phyloP scores from a whole-genome alignment of 345 rosid species.

The Turritis glabra region DNA sequence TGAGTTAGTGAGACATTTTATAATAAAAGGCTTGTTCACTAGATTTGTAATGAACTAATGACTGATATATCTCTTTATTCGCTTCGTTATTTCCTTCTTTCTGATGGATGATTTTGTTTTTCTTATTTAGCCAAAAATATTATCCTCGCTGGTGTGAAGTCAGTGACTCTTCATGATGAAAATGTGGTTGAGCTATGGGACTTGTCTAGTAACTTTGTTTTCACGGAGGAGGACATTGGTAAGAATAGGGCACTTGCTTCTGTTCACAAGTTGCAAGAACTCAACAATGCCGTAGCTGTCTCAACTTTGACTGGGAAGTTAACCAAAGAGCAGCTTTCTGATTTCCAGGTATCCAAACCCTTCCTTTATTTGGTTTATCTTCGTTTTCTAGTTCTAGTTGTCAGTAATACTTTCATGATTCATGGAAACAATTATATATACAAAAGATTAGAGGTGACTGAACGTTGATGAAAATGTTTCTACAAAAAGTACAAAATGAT shows the following conservation, averaged over 20 bases:
- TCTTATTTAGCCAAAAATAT: conserved; percentile 71
- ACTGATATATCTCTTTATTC: neutral
- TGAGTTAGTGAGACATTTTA: conserved; percentile 3
- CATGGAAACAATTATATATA: neutral
- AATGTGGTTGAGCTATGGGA: conserved; percentile 81
- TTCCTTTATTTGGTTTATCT: neutral
- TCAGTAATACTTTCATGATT: neutral
- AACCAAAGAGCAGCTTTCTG: conserved; percentile 72
- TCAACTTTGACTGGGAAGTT: conserved; percentile 60
- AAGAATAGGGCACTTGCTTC: conserved; percentile 85
- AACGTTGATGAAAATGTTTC: neutral
- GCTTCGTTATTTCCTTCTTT: neutral
- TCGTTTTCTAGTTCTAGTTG: neutral
- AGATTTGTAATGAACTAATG: neutral
- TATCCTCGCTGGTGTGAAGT: conserved; percentile 92
- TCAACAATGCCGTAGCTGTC: conserved; percentile 76
- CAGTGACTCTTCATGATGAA: conserved; percentile 86
- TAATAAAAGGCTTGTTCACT: neutral
- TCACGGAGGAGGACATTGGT: conserved; percentile 74
- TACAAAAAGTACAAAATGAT: neutral
- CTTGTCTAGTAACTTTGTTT: conserved; percentile 73
- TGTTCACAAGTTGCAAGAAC: conserved; percentile 84
- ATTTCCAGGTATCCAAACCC: conserved; percentile 61
- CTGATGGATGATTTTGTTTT: neutral
- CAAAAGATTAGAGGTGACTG: neutral